A percentile compares a stretch with the other conserved stretches of the same genome.
Conservation (phyloP, 106 monocot species). For the Acanthochlamys bracteata region DNA sequence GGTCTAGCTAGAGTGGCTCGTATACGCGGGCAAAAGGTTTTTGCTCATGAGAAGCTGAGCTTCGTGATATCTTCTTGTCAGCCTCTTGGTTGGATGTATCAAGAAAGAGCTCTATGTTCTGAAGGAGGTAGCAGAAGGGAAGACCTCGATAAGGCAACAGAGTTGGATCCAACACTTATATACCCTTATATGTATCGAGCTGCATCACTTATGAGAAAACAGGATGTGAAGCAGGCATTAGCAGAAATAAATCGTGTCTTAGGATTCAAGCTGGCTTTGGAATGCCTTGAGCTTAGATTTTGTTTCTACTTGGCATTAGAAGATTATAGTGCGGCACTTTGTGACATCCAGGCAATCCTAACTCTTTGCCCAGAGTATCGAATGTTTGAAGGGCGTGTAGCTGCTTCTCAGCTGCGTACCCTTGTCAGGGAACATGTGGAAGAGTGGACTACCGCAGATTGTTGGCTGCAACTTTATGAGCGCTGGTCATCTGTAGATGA, state of each 20-base stretch:
- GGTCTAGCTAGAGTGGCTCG: constrained; percentile 68
- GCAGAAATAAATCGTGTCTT: constrained; percentile 75
- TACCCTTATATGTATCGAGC: constrained; percentile 99
- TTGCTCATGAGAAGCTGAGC: constrained; percentile 66
- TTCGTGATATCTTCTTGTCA: constrained; percentile 54
- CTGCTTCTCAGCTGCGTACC: constrained; percentile 65
- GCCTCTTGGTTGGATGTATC: constrained; percentile 94
- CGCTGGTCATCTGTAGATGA: constrained; percentile 98
- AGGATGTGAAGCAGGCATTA: constrained; percentile 63
- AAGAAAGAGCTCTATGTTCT: constrained; percentile 72
- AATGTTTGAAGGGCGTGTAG: constrained; percentile 86
- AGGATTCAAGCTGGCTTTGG: constrained; percentile 78
- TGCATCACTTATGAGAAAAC: constrained; percentile 67
- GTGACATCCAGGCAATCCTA: constrained; percentile 88
- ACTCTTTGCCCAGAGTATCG: constrained; percentile 74
- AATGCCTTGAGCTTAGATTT: constrained; percentile 89
- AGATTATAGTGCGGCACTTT: constrained; percentile 64
- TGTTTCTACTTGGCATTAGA: constrained; percentile 80
- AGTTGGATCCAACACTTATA: constrained; percentile 79
- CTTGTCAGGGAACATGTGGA: constrained; percentile 85
- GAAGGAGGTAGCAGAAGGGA: constrained; percentile 59
- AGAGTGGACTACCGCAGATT: constrained; percentile 85
- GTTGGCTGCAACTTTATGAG: constrained; percentile 97
- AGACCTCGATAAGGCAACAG: constrained; percentile 78
- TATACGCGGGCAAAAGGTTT: constrained; percentile 35